phyloP scores from a whole-genome alignment of 169 alveolate genomes.

The Cystoisospora suis region DNA sequence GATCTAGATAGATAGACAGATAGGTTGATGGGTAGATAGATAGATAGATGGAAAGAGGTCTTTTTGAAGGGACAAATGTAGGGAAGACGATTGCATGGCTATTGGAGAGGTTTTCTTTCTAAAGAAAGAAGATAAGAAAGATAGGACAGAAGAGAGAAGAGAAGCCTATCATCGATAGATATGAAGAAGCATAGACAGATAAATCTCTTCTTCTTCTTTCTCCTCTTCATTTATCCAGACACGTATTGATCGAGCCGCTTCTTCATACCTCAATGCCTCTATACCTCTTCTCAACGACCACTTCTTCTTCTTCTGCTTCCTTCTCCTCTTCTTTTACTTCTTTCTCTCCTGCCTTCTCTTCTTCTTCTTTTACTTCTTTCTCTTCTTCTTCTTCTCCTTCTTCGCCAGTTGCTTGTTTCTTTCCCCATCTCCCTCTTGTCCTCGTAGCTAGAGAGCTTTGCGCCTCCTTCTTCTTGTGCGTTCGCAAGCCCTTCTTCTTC shows the following conservation, averaged over 20 bases:
- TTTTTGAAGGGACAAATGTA: too few relatives aligned
- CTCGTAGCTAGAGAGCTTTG: background rate
- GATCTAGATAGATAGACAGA: too few relatives aligned
- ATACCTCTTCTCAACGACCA: background rate
- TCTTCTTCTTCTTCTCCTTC: background rate
- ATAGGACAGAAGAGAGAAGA: background rate
- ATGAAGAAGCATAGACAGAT: background rate
- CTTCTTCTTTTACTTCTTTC: background rate
- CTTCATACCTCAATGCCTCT: conserved; percentile 1
- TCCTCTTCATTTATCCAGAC: too few relatives aligned
- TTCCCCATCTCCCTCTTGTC: background rate
- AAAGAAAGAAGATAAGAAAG: background rate
- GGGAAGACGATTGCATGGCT: too few relatives aligned
- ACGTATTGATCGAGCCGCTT: too few relatives aligned
- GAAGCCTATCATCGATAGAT: background rate
- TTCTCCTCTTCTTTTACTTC: background rate
- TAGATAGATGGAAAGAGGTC: too few relatives aligned
- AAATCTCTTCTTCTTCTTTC: too few relatives aligned
- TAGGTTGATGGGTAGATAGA: too few relatives aligned
- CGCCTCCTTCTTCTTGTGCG: background rate
- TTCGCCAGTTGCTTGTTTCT: background rate
- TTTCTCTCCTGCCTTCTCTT: background rate
- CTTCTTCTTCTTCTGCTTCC: background rate
- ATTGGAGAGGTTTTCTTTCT: background rate
- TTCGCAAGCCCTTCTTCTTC: background rate